phyloP scores from a whole-genome alignment of 306 rosid genomes.

The Vachellia pachyceras region DNA sequence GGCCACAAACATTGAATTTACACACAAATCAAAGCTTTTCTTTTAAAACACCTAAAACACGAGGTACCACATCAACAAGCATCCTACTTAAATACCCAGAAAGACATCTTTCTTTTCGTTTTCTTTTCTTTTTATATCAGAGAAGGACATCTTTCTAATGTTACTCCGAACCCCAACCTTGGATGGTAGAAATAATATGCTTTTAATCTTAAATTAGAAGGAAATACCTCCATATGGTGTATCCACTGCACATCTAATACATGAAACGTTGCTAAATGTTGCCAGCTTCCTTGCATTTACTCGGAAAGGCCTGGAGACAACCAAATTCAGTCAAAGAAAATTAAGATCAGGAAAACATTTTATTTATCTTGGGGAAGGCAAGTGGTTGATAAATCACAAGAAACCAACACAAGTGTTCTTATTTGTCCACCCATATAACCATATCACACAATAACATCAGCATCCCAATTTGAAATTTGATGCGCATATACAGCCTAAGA shows the following conservation, averaged over 20 bases:
- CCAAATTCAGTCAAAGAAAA: not conserved
- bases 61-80: not conserved
- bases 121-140: not conserved
- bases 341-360: not conserved
- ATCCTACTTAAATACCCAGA: not conserved
- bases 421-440: not conserved
- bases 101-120: not conserved
- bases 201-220: not conserved
- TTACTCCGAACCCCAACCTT: not conserved
- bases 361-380: not conserved
- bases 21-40: not conserved
- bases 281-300: slow-evolving; percentile 39
- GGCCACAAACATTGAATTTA: not conserved
- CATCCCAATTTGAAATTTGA: not conserved
- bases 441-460: not conserved
- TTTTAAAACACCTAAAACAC: not conserved
- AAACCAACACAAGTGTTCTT: not conserved
- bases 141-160: not conserved
- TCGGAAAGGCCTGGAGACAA: slow-evolving; percentile 49
- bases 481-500: not conserved
- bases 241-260: slow-evolving; percentile 68
- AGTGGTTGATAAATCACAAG: not conserved
- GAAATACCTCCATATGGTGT: slow-evolving; percentile 76
- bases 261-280: slow-evolving; percentile 16
- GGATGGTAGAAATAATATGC: not conserved